phyloP scores from a whole-genome alignment of 805 yeast genomes.

The Metschnikowia chrysomelidarum region DNA sequence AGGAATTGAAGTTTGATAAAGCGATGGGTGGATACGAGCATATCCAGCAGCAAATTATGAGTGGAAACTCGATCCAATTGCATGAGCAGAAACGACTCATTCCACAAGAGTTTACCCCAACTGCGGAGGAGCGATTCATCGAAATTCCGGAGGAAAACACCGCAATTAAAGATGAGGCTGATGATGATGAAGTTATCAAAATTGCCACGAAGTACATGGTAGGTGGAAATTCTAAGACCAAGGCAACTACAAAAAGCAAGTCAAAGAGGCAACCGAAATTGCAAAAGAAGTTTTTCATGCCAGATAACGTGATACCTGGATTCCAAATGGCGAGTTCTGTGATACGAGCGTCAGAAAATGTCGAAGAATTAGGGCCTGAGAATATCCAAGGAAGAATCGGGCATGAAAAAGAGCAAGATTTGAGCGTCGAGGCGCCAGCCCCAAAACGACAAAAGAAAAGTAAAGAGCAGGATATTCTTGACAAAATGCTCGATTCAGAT shows the following conservation, averaged over 20 bases:
- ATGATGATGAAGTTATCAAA: constrained; percentile 62
- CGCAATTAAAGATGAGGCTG: constrained; percentile 53
- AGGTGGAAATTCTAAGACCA: constrained; percentile 28
- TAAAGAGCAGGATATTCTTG: constrained; percentile 12
- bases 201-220: constrained; percentile 66
- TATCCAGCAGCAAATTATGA: constrained; percentile 68
- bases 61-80: constrained; percentile 43
- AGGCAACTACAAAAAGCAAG: constrained; percentile 13
- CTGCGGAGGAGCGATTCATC: constrained; percentile 53
- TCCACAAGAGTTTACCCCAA: constrained; percentile 57
- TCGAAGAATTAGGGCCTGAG: no score
- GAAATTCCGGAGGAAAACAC: constrained; percentile 71
- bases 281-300: constrained; percentile 63
- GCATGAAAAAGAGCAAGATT: not conserved
- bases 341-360: constrained; percentile 25
- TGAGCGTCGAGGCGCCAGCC: not conserved
- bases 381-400: not conserved
- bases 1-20: constrained; percentile 72
- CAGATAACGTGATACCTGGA: constrained; percentile 67
- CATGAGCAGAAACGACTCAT: constrained; percentile 62
- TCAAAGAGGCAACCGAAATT: constrained; percentile 21
- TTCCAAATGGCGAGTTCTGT: constrained; percentile 52
- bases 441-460: constrained; percentile 1
- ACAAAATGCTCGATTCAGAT: constrained; percentile 17
- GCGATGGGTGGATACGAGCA: constrained; percentile 82